Conservation (phyloP, 306 rosid genomes). For the Quercus cerris region DNA sequence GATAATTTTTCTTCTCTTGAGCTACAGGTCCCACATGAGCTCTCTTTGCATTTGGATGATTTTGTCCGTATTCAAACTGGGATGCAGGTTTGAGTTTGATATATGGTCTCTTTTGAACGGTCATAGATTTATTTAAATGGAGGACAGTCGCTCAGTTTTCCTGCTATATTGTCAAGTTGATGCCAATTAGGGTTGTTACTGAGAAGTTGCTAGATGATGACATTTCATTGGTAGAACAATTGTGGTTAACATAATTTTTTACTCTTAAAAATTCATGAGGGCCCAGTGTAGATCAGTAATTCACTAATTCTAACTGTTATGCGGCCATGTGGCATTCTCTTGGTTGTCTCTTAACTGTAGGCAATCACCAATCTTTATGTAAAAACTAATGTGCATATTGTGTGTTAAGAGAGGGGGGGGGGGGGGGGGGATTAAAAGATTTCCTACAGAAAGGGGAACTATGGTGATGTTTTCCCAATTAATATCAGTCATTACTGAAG, state of each 20-base stretch:
- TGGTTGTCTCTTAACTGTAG: too few relatives aligned
- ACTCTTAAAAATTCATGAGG: too few relatives aligned
- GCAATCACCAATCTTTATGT: too few relatives aligned
- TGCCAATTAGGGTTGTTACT: background rate
- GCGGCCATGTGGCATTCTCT: too few relatives aligned
- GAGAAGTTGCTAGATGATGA: slow-evolving; percentile 12
- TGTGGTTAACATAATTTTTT: background rate
- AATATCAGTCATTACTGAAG: background rate
- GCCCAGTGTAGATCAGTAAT: too few relatives aligned
- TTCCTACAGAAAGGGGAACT: background rate
- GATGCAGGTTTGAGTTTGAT: slow-evolving; percentile 57
- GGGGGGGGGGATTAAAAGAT: too few relatives aligned
- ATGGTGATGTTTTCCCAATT: slow-evolving; percentile 1
- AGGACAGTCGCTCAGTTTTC: background rate
- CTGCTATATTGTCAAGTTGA: background rate
- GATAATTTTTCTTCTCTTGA: slow-evolving; percentile 20
- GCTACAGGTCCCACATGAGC: slow-evolving; percentile 68
- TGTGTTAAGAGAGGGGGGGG: too few relatives aligned
- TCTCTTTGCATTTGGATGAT: slow-evolving; percentile 63
- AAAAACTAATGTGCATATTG: too few relatives aligned
- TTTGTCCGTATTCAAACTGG: slow-evolving; percentile 81
- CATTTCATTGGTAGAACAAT: background rate
- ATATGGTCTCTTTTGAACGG: slow-evolving; percentile 1
- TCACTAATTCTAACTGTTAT: too few relatives aligned
- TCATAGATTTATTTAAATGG: background rate